Evolutionary conservation across 2,329 filamentous ascomycete genomes (phyloP), one percentile per base, ranked within the genome.

Genomic region (Epichloe gansuensis): DNA sequence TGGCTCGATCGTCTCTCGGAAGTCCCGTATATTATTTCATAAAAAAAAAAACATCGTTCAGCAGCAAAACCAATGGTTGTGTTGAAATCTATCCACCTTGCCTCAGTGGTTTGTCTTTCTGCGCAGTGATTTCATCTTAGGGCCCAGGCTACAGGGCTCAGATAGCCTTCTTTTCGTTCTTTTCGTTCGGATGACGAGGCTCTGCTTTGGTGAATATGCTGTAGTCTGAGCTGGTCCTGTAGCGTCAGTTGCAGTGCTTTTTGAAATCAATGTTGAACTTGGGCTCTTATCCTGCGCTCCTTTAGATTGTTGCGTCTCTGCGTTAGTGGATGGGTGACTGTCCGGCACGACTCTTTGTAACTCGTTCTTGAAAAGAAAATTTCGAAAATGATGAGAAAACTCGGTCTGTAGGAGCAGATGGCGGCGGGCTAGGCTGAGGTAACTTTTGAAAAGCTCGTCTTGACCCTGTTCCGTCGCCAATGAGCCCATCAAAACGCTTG

Each of bases 401-500:
- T 54, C 53, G 9, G 45, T 44, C 36, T 52, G 40, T 17, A 51
- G 15, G 11, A 52, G 47, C 5, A 47, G 53, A 23, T 50, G 49
- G 38, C 47, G 50, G 11, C 23, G 47, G 3, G 47, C 39, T 12
- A 54, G 39, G 21, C 27, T 23, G 21, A 36, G 27, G 31, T 47
- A 47, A 7, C 46, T 41, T 31, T 48, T 49, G 17, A 50, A 47
- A 8, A 49, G 47, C 12, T 39, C 47, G 8, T 43, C 39, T 47
- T 47, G 42, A 34, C 40, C 35, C 35, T 45, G 47, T 11, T 27
- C 31, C 31, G 35, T 27, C 25, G 11, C 21, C 23, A 47, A 27
- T 9, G 42, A 21, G 11, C 34, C 23, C 34, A 52, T 31, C 15
- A 41, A 47, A 50, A 68, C 54, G 31, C 59, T 60, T 3, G 64